Percentiles rank a stretch among this genome's conserved stretches.
These are phyloP conservation scores for Leccinellum rugosiceps DNA, from an alignment of 768 basidiomycete species.

Conservation along the genomic window DNA sequence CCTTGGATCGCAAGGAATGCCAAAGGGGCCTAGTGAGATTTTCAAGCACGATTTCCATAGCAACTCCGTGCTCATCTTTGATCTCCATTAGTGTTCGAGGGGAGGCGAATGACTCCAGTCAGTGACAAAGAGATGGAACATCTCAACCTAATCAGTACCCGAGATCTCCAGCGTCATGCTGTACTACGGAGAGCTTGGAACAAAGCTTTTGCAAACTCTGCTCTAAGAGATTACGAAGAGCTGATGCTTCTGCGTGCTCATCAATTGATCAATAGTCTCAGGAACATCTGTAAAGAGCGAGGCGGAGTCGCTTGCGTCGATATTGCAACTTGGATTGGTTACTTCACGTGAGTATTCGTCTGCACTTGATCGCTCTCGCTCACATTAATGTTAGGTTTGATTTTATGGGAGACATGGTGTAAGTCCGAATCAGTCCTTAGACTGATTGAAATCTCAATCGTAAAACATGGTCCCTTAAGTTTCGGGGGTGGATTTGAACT, in stretches of 20 bases:
- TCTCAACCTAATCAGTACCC: constrained; percentile 16
- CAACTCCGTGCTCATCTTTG: constrained; percentile 2
- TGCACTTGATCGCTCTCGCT: not conserved
- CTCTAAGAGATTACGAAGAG: constrained; percentile 28
- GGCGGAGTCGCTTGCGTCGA: constrained; percentile 8
- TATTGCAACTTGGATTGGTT: constrained; percentile 19
- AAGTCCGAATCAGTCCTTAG: constrained; percentile 6
- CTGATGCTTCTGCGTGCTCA: constrained; percentile 20
- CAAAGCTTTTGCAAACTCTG: constrained; percentile 27
- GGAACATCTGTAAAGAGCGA: constrained; percentile 11
- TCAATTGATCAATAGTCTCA: constrained; percentile 17
- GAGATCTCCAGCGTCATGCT: constrained; percentile 21
- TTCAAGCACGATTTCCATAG: not conserved
- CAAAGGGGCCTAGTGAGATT: constrained; percentile 30
- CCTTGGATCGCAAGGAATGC: constrained; percentile 27
- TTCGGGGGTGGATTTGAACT: constrained; percentile 39
- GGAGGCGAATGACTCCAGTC: constrained; percentile 18
- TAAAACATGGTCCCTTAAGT: constrained; percentile 14
- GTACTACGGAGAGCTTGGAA: constrained; percentile 31
- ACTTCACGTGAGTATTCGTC: constrained; percentile 20
- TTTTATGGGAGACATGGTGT: constrained; percentile 31
- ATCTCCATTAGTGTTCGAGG: constrained; percentile 17
- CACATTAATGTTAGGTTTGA: constrained; percentile 15
- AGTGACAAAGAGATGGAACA: constrained; percentile 10
- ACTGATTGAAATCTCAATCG: not conserved